phyloP scores from a whole-genome alignment of 2,329 filamentous ascomycete genomes.

The Lecanicillium sp. region DNA sequence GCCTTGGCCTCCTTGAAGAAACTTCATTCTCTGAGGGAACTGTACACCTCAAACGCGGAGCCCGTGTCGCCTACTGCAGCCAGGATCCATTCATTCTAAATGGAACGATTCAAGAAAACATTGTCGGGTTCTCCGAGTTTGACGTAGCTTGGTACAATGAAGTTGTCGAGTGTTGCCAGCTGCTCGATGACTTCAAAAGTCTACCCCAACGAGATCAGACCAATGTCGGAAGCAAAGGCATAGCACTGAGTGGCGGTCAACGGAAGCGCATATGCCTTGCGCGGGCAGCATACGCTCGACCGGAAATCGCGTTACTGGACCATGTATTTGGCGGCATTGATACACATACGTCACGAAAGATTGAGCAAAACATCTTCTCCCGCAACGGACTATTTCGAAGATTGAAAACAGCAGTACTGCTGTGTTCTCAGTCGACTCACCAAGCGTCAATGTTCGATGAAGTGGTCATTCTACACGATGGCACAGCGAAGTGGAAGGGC shows the following conservation, averaged over 20 bases:
- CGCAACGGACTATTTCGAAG: background rate
- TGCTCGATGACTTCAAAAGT: conserved; percentile 5
- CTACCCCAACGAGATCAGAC: conserved; percentile 23
- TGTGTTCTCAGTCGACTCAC: conserved; percentile 1
- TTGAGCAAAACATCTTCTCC: background rate
- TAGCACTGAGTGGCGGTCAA: conserved; percentile 26
- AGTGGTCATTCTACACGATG: background rate
- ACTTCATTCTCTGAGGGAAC: background rate
- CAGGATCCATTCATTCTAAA: conserved; percentile 17
- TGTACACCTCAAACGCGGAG: background rate
- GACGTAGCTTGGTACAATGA: conserved; percentile 14
- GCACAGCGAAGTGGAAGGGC: background rate
- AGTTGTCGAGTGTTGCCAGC: conserved; percentile 15
- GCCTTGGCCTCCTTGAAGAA: conserved; percentile 4
- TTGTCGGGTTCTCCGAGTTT: conserved; percentile 14
- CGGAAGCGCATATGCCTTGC: conserved; percentile 20
- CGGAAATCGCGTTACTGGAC: conserved; percentile 20
- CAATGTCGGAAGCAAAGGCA: conserved; percentile 23
- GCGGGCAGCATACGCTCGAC: conserved; percentile 15
- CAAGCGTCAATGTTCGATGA: background rate
- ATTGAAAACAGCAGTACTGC: conserved; percentile 1
- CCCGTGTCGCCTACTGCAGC: conserved; percentile 13
- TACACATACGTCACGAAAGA: conserved; percentile 21
- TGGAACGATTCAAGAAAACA: conserved; percentile 16
- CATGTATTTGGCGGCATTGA: conserved; percentile 22